Evolutionary conservation across 768 basidiomycete genomes (phyloP).

Genomic region (Russula sp.): DNA sequence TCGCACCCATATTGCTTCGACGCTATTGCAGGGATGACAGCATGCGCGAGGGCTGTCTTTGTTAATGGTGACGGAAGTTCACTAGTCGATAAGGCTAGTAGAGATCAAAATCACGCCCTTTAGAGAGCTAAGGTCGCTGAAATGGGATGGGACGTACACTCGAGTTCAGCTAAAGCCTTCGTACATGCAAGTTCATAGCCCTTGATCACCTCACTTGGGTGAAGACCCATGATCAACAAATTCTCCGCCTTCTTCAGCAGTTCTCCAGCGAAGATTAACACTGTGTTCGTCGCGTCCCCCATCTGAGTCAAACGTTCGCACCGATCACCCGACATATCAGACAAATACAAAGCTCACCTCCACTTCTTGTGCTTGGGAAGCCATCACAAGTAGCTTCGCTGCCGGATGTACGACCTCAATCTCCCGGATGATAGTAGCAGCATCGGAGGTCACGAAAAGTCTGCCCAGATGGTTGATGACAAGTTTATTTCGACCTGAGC

Average conservation of each 20-base stretch:
- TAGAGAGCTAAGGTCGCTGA: background rate
- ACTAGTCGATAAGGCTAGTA: conserved; percentile 58
- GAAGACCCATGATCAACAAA: conserved; percentile 91
- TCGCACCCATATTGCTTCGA: conserved; percentile 97
- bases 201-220: conserved; percentile 91
- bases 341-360: conserved; percentile 52
- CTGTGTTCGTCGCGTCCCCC: conserved; percentile 96
- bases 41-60: conserved; percentile 56
- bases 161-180: conserved; percentile 82
- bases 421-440: conserved; percentile 96
- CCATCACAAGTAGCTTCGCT: conserved; percentile 98
- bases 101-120: conserved; percentile 15
- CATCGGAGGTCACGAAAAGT: conserved; percentile 97
- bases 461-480: conserved; percentile 95
- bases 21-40: conserved; percentile 87
- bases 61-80: conserved; percentile 68
- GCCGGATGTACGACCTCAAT: conserved; percentile 98
- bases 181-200: conserved; percentile 89
- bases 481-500: conserved; percentile 87
- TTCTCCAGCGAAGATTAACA: conserved; percentile 93
- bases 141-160: conserved; percentile 54
- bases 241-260: conserved; percentile 89
- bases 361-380: conserved; percentile 89
- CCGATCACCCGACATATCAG: background rate
- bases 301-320: conserved; percentile 40